phyloP scores from a whole-genome alignment of 352 stramenopile species.

The Phytophthora nicotianae region DNA sequence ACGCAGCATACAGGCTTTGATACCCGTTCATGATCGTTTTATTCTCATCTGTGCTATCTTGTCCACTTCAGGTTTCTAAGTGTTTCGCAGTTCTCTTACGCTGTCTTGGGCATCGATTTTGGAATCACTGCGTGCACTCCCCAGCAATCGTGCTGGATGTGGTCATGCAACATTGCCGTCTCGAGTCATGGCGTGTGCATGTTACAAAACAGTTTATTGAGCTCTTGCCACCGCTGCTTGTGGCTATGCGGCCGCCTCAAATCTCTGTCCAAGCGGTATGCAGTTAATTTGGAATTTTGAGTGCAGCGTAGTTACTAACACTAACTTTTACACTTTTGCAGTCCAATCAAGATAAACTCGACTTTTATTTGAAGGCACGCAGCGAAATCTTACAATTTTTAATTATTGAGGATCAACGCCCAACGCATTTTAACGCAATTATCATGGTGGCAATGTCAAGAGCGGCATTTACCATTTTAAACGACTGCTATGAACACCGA shows the following conservation, averaged over 20 bases:
- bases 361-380: conserved; percentile 68
- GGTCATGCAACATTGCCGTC: conserved; percentile 70
- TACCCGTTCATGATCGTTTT: not conserved
- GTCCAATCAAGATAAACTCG: conserved; percentile 52
- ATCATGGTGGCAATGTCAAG: conserved; percentile 54
- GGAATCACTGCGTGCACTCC: conserved; percentile 80
- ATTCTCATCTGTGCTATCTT: conserved; percentile 2
- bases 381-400: conserved; percentile 62
- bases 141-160: conserved; percentile 69
- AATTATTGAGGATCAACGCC: conserved; percentile 50
- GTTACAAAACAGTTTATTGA: conserved; percentile 86
- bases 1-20: conserved; percentile 5
- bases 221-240: conserved; percentile 65
- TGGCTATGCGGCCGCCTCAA: conserved; percentile 71
- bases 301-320: not conserved
- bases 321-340: conserved; percentile 24
- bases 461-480: conserved; percentile 75
- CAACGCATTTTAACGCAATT: conserved; percentile 56
- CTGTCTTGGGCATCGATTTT: conserved; percentile 83
- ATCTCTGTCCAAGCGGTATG: conserved; percentile 44
- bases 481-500: conserved; percentile 77
- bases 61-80: conserved; percentile 66
- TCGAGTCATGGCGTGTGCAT: conserved; percentile 69
- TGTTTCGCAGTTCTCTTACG: conserved; percentile 79
- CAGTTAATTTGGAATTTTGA: not conserved